phyloP scores from a whole-genome alignment of 2,329 filamentous ascomycete species.

The Cytospora piceae region DNA sequence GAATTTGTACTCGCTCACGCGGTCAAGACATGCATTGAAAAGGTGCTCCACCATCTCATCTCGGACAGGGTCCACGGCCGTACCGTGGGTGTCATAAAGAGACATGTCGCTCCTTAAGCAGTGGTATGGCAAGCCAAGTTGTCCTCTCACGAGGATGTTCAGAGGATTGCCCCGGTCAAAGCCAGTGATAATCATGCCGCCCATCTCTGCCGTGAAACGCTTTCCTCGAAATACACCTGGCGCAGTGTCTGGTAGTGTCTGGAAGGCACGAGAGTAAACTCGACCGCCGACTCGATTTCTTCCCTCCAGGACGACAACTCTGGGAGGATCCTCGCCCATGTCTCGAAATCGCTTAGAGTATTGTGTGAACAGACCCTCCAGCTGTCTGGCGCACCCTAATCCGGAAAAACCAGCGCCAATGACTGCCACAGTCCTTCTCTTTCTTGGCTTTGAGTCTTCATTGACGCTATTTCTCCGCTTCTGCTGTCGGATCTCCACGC shows the following conservation, averaged over 20 bases:
- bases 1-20: conserved; percentile 87
- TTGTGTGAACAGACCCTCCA: conserved; percentile 84
- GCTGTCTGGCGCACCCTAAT: conserved; percentile 85
- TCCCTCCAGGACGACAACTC: conserved; percentile 83
- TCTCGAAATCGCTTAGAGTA: conserved; percentile 70
- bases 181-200: conserved; percentile 96
- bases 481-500: conserved; percentile 68
- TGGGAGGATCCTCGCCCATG: conserved; percentile 69
- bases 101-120: conserved; percentile 78
- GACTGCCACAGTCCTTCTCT: conserved; percentile 77
- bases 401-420: conserved; percentile 95
- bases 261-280: conserved; percentile 80
- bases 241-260: conserved; percentile 53
- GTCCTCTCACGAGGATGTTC: conserved; percentile 87
- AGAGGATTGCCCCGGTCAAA: conserved; percentile 95
- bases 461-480: conserved; percentile 48
- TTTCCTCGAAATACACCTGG: conserved; percentile 50
- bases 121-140: conserved; percentile 86
- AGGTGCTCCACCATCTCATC: conserved; percentile 87
- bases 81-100: conserved; percentile 83
- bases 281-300: conserved; percentile 85
- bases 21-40: conserved; percentile 92
- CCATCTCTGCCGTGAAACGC: conserved; percentile 88
- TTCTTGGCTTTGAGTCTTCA: conserved; percentile 42
- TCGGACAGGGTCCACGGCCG: conserved; percentile 74